Conservation (phyloP, 345 rosid genomes). For the Hirschfeldia incana region DNA sequence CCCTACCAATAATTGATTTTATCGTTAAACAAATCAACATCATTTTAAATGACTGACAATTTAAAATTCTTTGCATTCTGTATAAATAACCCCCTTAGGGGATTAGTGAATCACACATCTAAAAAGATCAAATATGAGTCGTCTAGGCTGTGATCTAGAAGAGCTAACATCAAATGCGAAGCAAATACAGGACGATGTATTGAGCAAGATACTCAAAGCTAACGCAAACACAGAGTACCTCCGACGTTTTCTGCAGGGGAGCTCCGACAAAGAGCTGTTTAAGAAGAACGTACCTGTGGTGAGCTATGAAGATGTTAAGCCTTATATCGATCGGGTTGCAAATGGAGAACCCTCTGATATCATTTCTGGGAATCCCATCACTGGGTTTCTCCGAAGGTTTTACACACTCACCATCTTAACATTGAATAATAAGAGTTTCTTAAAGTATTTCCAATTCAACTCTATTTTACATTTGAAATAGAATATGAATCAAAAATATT, state of each 20-base stretch:
- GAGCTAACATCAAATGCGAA: not conserved
- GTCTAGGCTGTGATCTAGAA: too few species aligned
- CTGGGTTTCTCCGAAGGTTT: not conserved
- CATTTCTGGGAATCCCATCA: not conserved
- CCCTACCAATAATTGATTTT: too few species aligned
- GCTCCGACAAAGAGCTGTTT: not conserved
- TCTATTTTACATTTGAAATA: too few species aligned
- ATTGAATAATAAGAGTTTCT: not conserved
- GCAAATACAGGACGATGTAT: not conserved
- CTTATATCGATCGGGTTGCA: not conserved
- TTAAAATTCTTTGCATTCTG: too few species aligned
- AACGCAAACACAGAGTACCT: not conserved
- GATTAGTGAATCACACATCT: too few species aligned
- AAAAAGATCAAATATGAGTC: too few species aligned
- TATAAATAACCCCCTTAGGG: too few species aligned
- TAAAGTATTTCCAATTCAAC: too few species aligned
- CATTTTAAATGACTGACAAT: too few species aligned
- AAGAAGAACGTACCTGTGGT: slow-evolving; percentile 1
- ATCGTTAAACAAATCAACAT: too few species aligned
- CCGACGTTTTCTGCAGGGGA: not conserved
- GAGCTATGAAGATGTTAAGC: not conserved
- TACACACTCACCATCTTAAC: not conserved
- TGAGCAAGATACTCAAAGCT: not conserved
- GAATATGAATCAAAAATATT: too few species aligned
- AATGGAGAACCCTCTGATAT: not conserved